Conservation (phyloP, 164 flowering plant genomes). For the Taxillus chinensis region DNA sequence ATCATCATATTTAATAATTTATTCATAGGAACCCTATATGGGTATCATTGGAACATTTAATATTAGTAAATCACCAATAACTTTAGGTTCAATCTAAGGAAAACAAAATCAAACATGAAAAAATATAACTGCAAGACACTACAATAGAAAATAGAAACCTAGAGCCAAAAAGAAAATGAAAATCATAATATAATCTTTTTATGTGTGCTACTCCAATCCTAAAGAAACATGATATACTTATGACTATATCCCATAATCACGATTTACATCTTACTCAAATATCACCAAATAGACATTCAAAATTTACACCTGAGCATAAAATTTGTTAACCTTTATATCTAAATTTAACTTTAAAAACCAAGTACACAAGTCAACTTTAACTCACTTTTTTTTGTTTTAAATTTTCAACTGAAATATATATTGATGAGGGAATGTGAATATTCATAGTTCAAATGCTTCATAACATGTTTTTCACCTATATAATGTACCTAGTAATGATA, state of each 20-base stretch:
- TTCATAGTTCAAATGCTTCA: conserved; percentile 32
- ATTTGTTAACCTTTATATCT: conserved; percentile 31
- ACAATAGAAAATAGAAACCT: conserved; percentile 15
- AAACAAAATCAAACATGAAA: conserved; percentile 22
- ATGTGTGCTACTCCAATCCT: conserved; percentile 23
- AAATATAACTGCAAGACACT: conserved; percentile 20
- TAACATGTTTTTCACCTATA: conserved; percentile 38
- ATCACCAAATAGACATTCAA: conserved; percentile 35
- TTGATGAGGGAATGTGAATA: conserved; percentile 20
- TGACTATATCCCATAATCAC: conserved; percentile 52
- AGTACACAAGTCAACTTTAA: conserved; percentile 39
- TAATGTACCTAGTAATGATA: conserved; percentile 23
- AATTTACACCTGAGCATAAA: conserved; percentile 45
- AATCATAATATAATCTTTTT: conserved; percentile 17
- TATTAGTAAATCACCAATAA: conserved; percentile 35
- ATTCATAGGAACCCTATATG: conserved; percentile 21
- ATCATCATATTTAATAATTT: too few relatives aligned
- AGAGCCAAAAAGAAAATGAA: conserved; percentile 1
- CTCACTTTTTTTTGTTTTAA: conserved; percentile 23
- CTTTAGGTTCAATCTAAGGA: conserved; percentile 29
- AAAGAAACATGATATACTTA: conserved; percentile 31
- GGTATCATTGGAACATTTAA: conserved; percentile 35
- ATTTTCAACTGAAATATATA: conserved; percentile 22
- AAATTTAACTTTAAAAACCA: conserved; percentile 24
- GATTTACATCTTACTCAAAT: conserved; percentile 67